phyloP scores from a whole-genome alignment of 257 asterid genomes.

The Solanum paucissectum region DNA sequence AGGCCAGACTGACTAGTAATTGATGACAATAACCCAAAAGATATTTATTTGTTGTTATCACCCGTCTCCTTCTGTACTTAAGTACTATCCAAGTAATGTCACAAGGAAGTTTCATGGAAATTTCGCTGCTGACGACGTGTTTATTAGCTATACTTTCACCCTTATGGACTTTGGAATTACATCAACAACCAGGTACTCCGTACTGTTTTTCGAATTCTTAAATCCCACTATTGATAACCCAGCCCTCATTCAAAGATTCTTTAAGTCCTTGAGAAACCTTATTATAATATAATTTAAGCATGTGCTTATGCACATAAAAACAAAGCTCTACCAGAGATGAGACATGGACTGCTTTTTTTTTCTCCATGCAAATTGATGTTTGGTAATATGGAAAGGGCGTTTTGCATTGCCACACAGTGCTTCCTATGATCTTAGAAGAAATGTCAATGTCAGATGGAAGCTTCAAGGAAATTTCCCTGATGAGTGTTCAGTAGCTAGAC shows the following conservation, averaged over 20 bases:
- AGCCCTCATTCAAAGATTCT: background rate
- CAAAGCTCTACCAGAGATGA: background rate
- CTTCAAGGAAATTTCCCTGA: constrained; percentile 30
- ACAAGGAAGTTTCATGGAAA: constrained; percentile 30
- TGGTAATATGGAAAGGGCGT: background rate
- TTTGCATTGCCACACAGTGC: background rate
- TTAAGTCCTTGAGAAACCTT: background rate
- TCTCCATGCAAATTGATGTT: background rate
- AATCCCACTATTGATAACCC: background rate
- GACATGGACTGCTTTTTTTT: background rate
- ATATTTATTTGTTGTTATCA: background rate
- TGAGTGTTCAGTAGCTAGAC: background rate
- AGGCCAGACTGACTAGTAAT: background rate
- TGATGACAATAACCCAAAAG: background rate
- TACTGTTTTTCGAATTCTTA: background rate
- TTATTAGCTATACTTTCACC: background rate
- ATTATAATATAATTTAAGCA: background rate
- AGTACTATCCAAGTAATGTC: constrained; percentile 5
- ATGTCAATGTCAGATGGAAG: constrained; percentile 13
- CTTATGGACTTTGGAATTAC: background rate
- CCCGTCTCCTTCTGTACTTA: background rate
- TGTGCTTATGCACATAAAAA: background rate
- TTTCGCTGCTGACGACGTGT: constrained; percentile 3
- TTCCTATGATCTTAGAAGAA: background rate
- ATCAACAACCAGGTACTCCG: background rate